A percentile compares a stretch with the other conserved stretches of the same genome.
Evolutionary conservation across 169 alveolate genomes (phyloP).

Genomic region (Cryptosporidium canis): DNA sequence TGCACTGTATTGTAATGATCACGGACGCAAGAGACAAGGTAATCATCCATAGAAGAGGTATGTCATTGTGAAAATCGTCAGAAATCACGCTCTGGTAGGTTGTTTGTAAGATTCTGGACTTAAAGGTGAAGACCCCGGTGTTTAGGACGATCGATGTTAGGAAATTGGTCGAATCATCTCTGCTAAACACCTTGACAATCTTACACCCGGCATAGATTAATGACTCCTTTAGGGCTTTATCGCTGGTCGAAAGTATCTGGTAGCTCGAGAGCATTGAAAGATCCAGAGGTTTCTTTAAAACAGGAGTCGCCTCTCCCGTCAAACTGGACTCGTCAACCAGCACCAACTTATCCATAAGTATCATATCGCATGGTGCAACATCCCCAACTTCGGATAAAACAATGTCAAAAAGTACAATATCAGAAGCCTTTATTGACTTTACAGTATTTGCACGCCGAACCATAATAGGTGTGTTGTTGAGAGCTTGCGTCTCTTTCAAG

Average conservation of each 20-base stretch:
- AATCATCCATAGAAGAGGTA: constrained; percentile 31
- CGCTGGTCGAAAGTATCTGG: not conserved
- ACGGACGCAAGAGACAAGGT: not conserved
- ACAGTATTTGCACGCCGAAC: constrained; percentile 5
- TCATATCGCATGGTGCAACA: constrained; percentile 86
- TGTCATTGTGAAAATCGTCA: constrained; percentile 33
- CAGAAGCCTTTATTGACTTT: constrained; percentile 4
- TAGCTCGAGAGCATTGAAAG: constrained; percentile 3
- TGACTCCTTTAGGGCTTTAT: constrained; percentile 1
- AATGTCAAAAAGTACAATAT: constrained; percentile 39
- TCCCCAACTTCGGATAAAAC: not conserved
- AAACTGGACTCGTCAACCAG: constrained; percentile 86
- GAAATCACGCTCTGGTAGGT: not conserved
- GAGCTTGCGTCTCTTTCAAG: not conserved
- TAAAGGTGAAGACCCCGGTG: constrained; percentile 50
- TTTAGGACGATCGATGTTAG: not conserved
- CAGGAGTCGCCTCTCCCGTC: constrained; percentile 90
- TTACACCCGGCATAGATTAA: constrained; percentile 37
- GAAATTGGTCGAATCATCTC: not conserved
- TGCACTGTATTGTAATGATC: constrained; percentile 1
- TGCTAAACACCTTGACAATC: not conserved
- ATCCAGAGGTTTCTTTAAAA: constrained; percentile 82
- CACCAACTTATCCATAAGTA: constrained; percentile 84
- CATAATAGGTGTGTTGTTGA: not conserved
- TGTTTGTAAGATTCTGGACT: constrained; percentile 5